Conservation (phyloP, 179 eudicot genomes). For the Beta corolliflora region DNA sequence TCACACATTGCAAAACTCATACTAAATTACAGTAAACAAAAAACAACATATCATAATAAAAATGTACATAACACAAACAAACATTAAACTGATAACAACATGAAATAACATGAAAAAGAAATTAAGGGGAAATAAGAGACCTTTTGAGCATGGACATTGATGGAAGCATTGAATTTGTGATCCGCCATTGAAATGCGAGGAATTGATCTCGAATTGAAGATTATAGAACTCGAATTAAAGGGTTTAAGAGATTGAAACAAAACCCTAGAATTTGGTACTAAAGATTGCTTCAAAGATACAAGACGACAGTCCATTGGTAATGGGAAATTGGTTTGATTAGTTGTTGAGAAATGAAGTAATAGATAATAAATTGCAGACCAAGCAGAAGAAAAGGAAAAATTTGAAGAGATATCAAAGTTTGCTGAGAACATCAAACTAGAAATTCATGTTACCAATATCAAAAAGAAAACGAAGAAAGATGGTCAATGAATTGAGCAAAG, state of each 20-base stretch:
- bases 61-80: not conserved
- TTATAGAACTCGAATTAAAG: slow-evolving; percentile 9
- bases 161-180: slow-evolving; percentile 12
- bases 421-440: too few relatives aligned
- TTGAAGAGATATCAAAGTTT: too few relatives aligned
- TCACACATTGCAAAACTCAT: not conserved
- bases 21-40: not conserved
- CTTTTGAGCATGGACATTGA: slow-evolving; percentile 24
- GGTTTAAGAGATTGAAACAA: slow-evolving; percentile 16
- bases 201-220: slow-evolving; percentile 9
- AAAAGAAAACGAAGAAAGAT: too few relatives aligned
- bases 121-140: not conserved
- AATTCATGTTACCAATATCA: too few relatives aligned
- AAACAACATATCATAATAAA: not conserved
- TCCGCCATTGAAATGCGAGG: slow-evolving; percentile 20
- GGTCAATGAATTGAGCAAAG: too few relatives aligned
- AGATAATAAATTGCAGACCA: slow-evolving; percentile 24
- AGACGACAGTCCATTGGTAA: not conserved
- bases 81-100: not conserved
- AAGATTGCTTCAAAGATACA: slow-evolving; percentile 1
- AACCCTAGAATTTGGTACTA: slow-evolving; percentile 28
- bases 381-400: not conserved
- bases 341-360: not conserved
- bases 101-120: not conserved
- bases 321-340: not conserved